A percentile compares a stretch with the other conserved stretches of the same genome.
These are phyloP conservation scores for Apiosordaria backusii DNA, from an alignment of 495 filamentous ascomycete species.

Conservation along the genomic window DNA sequence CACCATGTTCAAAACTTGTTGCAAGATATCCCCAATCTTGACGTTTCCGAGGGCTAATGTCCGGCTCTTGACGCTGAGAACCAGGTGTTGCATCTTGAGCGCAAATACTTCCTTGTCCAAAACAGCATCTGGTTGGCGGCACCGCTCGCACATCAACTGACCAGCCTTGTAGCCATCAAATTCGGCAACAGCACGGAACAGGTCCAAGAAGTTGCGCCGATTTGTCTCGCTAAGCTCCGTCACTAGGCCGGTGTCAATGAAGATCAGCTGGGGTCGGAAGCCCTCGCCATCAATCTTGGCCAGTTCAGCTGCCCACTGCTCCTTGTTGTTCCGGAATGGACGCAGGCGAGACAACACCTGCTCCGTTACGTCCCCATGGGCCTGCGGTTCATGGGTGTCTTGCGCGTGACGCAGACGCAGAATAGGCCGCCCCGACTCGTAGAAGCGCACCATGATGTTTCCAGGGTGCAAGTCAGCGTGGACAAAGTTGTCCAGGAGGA, in stretches of 20 bases:
- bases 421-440: conserved; percentile 70
- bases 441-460: conserved; percentile 99
- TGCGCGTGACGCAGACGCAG: conserved; percentile 42
- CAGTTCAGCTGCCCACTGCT: conserved; percentile 68
- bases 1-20: conserved; percentile 89
- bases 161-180: conserved; percentile 97
- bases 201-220: conserved; percentile 86
- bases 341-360: conserved; percentile 74
- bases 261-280: conserved; percentile 90
- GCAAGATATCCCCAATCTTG: conserved; percentile 92
- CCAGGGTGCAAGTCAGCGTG: conserved; percentile 98
- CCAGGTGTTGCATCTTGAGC: conserved; percentile 92
- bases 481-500: conserved; percentile 96
- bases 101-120: conserved; percentile 86
- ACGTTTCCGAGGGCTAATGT: conserved; percentile 93
- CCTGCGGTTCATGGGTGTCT: conserved; percentile 37
- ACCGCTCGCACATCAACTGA: conserved; percentile 92
- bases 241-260: conserved; percentile 96
- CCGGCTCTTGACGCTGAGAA: conserved; percentile 79
- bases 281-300: conserved; percentile 80
- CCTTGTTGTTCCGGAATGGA: conserved; percentile 61
- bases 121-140: conserved; percentile 84
- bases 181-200: conserved; percentile 93
- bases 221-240: conserved; percentile 88
- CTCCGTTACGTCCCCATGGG: conserved; percentile 75